Evolutionary conservation across 108 stramenopile genomes (phyloP).

Genomic region (Nitzschia putrida): DNA sequence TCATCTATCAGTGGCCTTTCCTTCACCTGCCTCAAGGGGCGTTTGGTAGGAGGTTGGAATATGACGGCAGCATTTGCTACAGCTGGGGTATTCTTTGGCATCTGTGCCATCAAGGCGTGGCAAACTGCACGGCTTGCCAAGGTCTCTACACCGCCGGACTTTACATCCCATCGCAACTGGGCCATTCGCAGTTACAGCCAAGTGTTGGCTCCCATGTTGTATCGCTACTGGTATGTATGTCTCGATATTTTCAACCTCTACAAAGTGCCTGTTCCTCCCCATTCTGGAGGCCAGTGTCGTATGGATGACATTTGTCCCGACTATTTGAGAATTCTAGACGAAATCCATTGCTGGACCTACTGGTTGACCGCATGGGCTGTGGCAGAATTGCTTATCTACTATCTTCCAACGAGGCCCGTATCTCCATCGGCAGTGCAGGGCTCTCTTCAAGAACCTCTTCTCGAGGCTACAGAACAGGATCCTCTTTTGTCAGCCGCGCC

Average conservation of each 20-base stretch:
- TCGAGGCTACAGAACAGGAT: not conserved
- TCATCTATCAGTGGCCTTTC: conserved; percentile 30
- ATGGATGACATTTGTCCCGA: conserved; percentile 16
- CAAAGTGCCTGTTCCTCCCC: not conserved
- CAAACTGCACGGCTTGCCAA: conserved; percentile 23
- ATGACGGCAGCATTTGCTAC: conserved; percentile 41
- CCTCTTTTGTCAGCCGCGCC: not conserved
- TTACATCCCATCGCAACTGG: conserved; percentile 37
- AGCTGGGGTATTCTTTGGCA: conserved; percentile 30
- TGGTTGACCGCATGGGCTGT: conserved; percentile 28
- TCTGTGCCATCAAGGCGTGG: conserved; percentile 28
- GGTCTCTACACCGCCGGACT: not conserved
- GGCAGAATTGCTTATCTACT: conserved; percentile 31
- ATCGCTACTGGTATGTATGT: conserved; percentile 40
- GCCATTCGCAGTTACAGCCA: conserved; percentile 43
- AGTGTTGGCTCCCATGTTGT: conserved; percentile 38
- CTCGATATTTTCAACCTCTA: conserved; percentile 7
- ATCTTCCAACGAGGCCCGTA: conserved; percentile 8
- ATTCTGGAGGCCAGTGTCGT: conserved; percentile 5
- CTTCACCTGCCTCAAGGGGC: conserved; percentile 37
- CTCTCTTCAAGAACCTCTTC: not conserved
- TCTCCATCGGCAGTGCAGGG: not conserved
- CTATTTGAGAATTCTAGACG: conserved; percentile 20
- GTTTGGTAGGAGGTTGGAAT: conserved; percentile 40
- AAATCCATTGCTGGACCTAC: conserved; percentile 24